Conservation (phyloP, 2,329 filamentous ascomycete genomes). For the Fonsecaea nubica region DNA sequence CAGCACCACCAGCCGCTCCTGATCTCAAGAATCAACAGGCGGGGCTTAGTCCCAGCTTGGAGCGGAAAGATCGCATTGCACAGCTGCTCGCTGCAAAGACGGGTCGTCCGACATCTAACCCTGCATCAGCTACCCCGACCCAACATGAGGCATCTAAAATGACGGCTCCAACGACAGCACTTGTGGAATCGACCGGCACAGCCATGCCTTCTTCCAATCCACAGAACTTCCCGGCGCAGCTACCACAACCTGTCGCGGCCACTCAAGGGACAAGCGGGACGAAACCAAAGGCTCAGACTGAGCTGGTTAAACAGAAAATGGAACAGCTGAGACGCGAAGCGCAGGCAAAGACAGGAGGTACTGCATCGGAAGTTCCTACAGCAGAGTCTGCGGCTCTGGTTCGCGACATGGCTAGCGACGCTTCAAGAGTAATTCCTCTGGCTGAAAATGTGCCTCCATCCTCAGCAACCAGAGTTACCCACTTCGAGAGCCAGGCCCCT, state of each 20-base stretch:
- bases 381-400: conserved; percentile 3
- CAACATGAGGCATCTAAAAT: conserved; percentile 10
- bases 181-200: not conserved
- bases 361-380: conserved; percentile 36
- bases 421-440: conserved; percentile 4
- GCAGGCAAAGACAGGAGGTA: conserved; percentile 41
- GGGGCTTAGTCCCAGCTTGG: conserved; percentile 57
- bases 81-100: conserved; percentile 76
- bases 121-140: not conserved
- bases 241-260: not conserved
- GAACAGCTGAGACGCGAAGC: conserved; percentile 70
- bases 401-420: not conserved
- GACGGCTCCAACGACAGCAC: not conserved
- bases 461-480: conserved; percentile 21
- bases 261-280: conserved; percentile 34
- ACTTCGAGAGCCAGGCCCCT: conserved; percentile 41
- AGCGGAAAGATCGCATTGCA: conserved; percentile 78
- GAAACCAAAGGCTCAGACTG: conserved; percentile 71
- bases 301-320: conserved; percentile 77
- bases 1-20: conserved; percentile 11
- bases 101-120: conserved; percentile 53
- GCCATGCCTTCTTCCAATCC: conserved; percentile 3
- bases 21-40: conserved; percentile 37
- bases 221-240: not conserved
- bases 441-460: not conserved